These are phyloP conservation scores for Russula sp. DNA, from an alignment of 768 basidiomycete species.

Conservation along the genomic window DNA sequence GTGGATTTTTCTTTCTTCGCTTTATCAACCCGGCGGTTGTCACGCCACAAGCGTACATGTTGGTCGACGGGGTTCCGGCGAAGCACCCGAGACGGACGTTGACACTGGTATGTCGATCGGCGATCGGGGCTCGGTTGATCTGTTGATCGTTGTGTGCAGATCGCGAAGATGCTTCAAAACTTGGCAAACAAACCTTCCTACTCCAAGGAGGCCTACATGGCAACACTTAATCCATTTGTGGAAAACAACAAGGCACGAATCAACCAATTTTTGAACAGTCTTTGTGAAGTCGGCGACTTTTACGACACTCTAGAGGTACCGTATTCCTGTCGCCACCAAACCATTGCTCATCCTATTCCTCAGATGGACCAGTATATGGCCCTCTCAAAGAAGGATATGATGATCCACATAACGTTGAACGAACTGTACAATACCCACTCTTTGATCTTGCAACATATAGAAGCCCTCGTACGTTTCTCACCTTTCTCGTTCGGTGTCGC, in stretches of 20 bases:
- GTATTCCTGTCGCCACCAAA: background rate
- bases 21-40: slow-evolving; percentile 99
- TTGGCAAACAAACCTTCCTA: slow-evolving; percentile 98
- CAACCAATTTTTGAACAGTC: slow-evolving; percentile 92
- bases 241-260: slow-evolving; percentile 98
- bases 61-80: slow-evolving; percentile 95
- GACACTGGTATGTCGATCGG: slow-evolving; percentile 58
- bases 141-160: slow-evolving; percentile 47
- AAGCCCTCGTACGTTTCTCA: slow-evolving; percentile 68
- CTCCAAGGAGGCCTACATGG: slow-evolving; percentile 98
- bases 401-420: slow-evolving; percentile 98
- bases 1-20: slow-evolving; percentile 99
- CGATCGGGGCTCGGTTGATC: background rate
- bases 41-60: slow-evolving; percentile 99
- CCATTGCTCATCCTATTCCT: background rate
- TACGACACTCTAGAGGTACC: slow-evolving; percentile 94
- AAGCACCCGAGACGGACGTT: slow-evolving; percentile 96
- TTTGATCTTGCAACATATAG: slow-evolving; percentile 90
- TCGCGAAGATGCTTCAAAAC: slow-evolving; percentile 99
- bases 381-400: slow-evolving; percentile 95
- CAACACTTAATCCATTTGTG: slow-evolving; percentile 96
- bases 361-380: slow-evolving; percentile 99
- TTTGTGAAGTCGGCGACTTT: slow-evolving; percentile 99
- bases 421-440: slow-evolving; percentile 99
- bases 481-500: slow-evolving; percentile 34